These are phyloP conservation scores for Phyllosticta citriasiana DNA, from an alignment of 2,329 filamentous ascomycete genomes.

Conservation along the genomic window DNA sequence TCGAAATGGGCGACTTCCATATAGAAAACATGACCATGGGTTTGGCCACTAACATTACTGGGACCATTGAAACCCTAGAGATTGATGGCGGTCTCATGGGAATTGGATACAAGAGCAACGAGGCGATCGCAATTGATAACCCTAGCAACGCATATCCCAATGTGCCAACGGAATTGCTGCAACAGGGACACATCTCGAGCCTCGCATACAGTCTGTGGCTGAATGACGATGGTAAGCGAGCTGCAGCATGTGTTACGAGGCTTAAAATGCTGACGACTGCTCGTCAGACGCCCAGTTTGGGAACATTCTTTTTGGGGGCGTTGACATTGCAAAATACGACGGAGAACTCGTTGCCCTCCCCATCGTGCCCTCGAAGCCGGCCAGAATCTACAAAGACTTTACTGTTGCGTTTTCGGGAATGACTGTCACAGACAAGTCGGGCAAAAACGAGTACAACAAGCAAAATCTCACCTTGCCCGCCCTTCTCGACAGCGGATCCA, in stretches of 20 bases:
- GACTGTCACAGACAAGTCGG: background rate
- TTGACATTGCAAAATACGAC: conserved; percentile 56
- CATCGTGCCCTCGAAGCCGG: conserved; percentile 28
- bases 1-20: conserved; percentile 1
- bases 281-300: no score
- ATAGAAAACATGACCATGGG: conserved; percentile 10
- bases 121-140: no score
- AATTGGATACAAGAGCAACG: conserved; percentile 3
- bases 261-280: background rate
- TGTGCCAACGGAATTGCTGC: conserved; percentile 55
- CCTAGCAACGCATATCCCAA: no score
- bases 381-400: background rate
- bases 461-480: conserved; percentile 15
- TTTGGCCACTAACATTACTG: background rate
- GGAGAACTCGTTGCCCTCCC: conserved; percentile 58
- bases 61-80: background rate
- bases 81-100: conserved; percentile 1
- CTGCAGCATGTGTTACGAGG: conserved; percentile 41
- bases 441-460: conserved; percentile 5
- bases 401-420: conserved; percentile 5
- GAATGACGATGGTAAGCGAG: conserved; percentile 51
- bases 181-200: conserved; percentile 51
- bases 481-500: conserved; percentile 61
- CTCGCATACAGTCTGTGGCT: conserved; percentile 55
- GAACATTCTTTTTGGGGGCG: conserved; percentile 63